Evolutionary conservation across 192 early-diverging fungal species (phyloP), one percentile per base, ranked within the genome.

Genomic region (Coemansia sp.): DNA sequence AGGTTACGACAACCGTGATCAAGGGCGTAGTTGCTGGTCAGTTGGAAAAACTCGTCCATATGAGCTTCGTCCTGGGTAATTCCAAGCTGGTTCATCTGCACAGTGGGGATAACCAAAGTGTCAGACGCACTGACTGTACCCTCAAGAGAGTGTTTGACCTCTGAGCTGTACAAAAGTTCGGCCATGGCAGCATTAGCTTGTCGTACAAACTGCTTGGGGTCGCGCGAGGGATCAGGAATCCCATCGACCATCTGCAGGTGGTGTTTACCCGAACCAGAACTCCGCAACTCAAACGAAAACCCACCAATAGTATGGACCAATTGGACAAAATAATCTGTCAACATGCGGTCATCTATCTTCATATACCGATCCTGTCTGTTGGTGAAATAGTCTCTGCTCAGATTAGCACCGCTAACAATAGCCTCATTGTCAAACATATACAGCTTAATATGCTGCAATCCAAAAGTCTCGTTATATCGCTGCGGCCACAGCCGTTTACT

Each of bases 361-460:
- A 98, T 85, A 58, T 97, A 98, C 22, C 97, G 89, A 81, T 99
- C 97, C 75, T 99, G 97, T 7, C 97, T 86, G 80, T 93, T 88
- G 16, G 87, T 89, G 83, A 99, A 99, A 73, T 99, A 99, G 69
- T 99, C 95, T 16, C 82, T 85, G 73, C 88, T 94, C 60, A 97
- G 82, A 65, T 98, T 98, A 7, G 96, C 97, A 0, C 96, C 95
- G 77, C 68, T 76, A 2, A 82, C 50, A 48, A 99, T 82, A 45
- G 94, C 85, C 29, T 92, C 76, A 67, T 96, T 86, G 73, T 99
- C 96, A 75, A 96, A 94, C 2, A 90, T 81, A 74, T 95, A 98
- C 7, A 88, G 83, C 74, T 99, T 99, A 64, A 97, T 89, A 68
- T 99, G 97, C 87, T 94, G 91, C 64, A 99, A 76, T 0, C 95